Evolutionary conservation across 208 protist genomes (phyloP).

Genomic region (Trichomonas gallinae): DNA sequence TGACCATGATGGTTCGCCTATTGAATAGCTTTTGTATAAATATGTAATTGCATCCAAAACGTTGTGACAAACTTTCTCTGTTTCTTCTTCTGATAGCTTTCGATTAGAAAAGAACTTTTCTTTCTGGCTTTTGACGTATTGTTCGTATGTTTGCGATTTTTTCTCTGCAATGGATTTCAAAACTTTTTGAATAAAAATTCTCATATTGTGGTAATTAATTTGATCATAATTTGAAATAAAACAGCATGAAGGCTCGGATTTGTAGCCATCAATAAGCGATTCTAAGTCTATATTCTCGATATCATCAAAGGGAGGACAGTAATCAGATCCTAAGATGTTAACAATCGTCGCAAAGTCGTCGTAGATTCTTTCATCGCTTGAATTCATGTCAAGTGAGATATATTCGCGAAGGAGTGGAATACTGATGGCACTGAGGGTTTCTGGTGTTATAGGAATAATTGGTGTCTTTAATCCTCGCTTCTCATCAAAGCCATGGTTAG

Average conservation of each 20-base stretch:
- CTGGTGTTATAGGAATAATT: neutral
- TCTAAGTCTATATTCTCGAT: neutral
- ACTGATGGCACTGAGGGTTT: neutral
- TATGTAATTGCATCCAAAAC: neutral
- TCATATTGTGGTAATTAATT: neutral
- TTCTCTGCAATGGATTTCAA: neutral
- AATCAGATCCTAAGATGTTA: neutral
- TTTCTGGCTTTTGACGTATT: neutral
- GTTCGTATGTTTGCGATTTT: neutral
- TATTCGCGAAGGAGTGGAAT: constrained; percentile 17
- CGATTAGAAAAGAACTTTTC: neutral
- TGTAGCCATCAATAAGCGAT: neutral
- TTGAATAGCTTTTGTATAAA: neutral
- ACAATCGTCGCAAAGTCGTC: constrained; percentile 39
- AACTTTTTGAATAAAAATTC: neutral
- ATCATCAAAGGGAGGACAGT: neutral
- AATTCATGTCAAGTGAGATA: neutral
- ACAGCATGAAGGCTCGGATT: neutral
- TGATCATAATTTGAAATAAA: neutral
- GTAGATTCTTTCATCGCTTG: constrained; percentile 29
- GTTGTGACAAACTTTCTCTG: neutral
- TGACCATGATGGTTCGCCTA: neutral
- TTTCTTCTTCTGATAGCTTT: neutral
- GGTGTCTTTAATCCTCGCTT: too few species aligned
- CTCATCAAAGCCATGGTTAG: neutral